These are phyloP conservation scores for Pseudozyma hubeiensis DNA, from an alignment of 1,284 basidiomycete genomes.

Conservation along the genomic window DNA sequence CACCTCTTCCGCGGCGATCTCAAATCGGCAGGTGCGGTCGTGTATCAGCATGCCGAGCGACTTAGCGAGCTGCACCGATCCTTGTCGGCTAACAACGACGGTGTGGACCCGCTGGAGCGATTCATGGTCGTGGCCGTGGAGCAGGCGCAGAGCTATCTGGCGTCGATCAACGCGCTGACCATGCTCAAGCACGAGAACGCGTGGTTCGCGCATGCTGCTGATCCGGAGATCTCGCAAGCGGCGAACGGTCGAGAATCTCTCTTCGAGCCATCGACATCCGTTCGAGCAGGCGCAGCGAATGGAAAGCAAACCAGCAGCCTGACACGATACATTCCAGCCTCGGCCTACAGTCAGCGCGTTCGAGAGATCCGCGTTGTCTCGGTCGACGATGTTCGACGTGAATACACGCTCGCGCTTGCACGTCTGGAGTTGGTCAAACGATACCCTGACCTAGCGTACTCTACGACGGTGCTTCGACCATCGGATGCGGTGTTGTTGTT, in stretches of 20 bases:
- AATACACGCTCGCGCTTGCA: constrained; percentile 83
- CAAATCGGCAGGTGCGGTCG: constrained; percentile 72
- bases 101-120: constrained; percentile 36
- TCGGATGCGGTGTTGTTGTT: constrained; percentile 81
- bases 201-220: constrained; percentile 77
- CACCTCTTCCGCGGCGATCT: constrained; percentile 65
- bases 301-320: constrained; percentile 72
- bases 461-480: constrained; percentile 49
- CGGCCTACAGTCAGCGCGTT: constrained; percentile 71
- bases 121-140: constrained; percentile 74
- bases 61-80: constrained; percentile 72
- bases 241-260: constrained; percentile 28
- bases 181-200: constrained; percentile 83
- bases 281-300: constrained; percentile 10
- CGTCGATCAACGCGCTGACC: constrained; percentile 89
- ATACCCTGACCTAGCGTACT: constrained; percentile 72
- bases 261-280: constrained; percentile 19
- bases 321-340: constrained; percentile 81
- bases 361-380: constrained; percentile 80
- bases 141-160: constrained; percentile 82
- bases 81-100: constrained; percentile 7
- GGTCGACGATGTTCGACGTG: constrained; percentile 83
- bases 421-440: constrained; percentile 80
- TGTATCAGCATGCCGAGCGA: constrained; percentile 92
- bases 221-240: constrained; percentile 21